These are phyloP conservation scores for Phytophthora megakarya DNA, from an alignment of 352 stramenopile genomes.

Conservation along the genomic window DNA sequence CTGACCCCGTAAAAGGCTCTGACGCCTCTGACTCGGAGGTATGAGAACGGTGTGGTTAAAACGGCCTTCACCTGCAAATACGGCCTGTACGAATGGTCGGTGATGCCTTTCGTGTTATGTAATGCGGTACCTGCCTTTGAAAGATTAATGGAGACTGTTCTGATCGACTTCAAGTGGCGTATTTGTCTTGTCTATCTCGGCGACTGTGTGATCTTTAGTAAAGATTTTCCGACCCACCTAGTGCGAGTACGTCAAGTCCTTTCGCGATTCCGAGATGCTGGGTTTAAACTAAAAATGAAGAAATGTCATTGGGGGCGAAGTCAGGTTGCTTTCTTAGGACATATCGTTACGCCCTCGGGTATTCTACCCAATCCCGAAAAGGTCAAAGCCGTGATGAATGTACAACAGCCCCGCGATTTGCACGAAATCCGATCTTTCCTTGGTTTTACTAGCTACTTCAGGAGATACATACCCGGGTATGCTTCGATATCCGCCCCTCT, in stretches of 20 bases:
- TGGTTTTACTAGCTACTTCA: too few relatives aligned
- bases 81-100: neutral
- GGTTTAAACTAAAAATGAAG: too few relatives aligned
- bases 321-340: neutral
- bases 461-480: too few relatives aligned
- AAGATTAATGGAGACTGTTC: neutral
- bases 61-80: neutral
- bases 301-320: neutral
- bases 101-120: neutral
- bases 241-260: too few relatives aligned
- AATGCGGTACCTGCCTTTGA: neutral
- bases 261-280: too few relatives aligned
- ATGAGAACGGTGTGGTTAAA: neutral
- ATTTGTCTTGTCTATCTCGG: neutral
- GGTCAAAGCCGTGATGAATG: neutral
- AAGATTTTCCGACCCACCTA: neutral
- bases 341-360: too few relatives aligned
- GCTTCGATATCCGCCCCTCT: too few relatives aligned
- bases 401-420: too few relatives aligned
- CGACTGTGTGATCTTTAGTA: neutral
- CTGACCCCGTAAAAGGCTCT: neutral
- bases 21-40: neutral
- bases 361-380: neutral
- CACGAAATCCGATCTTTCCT: too few relatives aligned
- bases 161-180: neutral